These are phyloP conservation scores for Boletus rex-veris DNA, from an alignment of 768 basidiomycete species.

Conservation along the genomic window DNA sequence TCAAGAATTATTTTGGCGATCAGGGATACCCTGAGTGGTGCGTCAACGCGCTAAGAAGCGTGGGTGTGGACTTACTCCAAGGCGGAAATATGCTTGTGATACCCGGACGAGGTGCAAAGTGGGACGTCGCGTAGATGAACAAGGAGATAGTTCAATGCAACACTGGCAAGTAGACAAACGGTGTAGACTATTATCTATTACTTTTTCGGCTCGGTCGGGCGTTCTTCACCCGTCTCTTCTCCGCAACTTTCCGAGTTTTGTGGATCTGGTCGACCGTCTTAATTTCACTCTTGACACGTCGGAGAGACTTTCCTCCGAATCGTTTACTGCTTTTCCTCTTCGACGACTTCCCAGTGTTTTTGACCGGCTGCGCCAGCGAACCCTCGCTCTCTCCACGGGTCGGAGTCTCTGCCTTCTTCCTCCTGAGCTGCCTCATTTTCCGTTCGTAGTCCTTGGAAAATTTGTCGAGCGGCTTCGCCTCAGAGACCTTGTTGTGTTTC, in stretches of 20 bases:
- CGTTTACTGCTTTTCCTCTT: slow-evolving; percentile 40
- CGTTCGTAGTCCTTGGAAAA: slow-evolving; percentile 69
- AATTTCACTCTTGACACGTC: slow-evolving; percentile 75
- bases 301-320: slow-evolving; percentile 56
- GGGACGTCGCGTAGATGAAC: slow-evolving; percentile 46
- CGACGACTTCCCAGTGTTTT: slow-evolving; percentile 29
- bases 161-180: slow-evolving; percentile 3
- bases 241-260: slow-evolving; percentile 61
- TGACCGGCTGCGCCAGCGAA: slow-evolving; percentile 12
- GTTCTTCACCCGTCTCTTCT: slow-evolving; percentile 73
- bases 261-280: slow-evolving; percentile 86
- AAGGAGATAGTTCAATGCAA: not conserved
- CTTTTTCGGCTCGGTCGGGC: slow-evolving; percentile 57
- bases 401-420: slow-evolving; percentile 48
- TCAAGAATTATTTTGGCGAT: slow-evolving; percentile 71
- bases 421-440: slow-evolving; percentile 60
- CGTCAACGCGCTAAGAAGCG: slow-evolving; percentile 75
- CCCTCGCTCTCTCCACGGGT: slow-evolving; percentile 26
- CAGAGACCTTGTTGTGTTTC: slow-evolving; percentile 62
- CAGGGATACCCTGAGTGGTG: slow-evolving; percentile 87
- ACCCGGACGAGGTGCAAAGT: slow-evolving; percentile 64
- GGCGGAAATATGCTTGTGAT: slow-evolving; percentile 48
- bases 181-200: slow-evolving; percentile 20
- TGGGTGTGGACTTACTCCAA: slow-evolving; percentile 79
- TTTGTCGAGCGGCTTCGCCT: slow-evolving; percentile 78